These are phyloP conservation scores for Hymenoscyphus fructigenus DNA, from an alignment of 2,329 filamentous ascomycete genomes.

Conservation along the genomic window DNA sequence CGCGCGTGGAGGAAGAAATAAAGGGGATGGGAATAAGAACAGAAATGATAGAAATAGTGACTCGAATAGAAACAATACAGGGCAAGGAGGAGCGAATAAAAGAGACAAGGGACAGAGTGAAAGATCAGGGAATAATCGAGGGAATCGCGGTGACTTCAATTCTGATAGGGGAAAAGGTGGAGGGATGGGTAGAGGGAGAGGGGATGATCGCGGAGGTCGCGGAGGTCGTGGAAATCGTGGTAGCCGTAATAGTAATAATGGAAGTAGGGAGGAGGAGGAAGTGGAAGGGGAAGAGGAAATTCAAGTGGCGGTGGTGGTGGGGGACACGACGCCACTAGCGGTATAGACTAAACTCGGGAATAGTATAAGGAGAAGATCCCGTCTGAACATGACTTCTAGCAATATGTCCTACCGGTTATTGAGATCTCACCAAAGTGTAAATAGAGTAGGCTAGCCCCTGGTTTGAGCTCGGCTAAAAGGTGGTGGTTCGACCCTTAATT, in stretches of 20 bases:
- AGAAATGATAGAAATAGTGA: neutral
- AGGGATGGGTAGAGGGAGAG: neutral
- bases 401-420: no score
- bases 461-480: no score
- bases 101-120: neutral
- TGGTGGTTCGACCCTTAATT: no score
- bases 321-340: neutral
- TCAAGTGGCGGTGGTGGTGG: neutral
- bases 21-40: neutral
- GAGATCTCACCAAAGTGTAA: no score
- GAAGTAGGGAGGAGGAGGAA: neutral
- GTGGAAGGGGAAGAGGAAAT: neutral
- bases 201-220: neutral
- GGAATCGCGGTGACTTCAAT: neutral
- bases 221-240: neutral
- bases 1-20: neutral
- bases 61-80: neutral
- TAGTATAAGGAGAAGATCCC: no score
- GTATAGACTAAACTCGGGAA: neutral
- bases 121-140: neutral
- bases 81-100: neutral
- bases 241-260: neutral
- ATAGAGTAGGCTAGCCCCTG: no score
- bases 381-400: no score
- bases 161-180: neutral